Base-by-base conservation (phyloP, 805 yeast genomes). In the Metschnikowia bowlesiae region DNA sequence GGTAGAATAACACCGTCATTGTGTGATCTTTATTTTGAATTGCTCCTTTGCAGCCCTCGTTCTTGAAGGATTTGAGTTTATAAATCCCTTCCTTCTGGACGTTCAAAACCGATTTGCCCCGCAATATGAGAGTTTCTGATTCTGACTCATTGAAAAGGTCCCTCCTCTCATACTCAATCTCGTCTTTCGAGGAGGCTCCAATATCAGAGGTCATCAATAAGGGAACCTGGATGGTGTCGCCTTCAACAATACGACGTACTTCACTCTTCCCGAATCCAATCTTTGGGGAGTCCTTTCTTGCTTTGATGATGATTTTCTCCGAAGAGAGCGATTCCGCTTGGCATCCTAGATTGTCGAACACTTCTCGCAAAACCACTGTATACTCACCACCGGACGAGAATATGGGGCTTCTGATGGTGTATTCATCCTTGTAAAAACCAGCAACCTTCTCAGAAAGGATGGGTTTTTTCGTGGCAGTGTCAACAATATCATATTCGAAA, bases 331-430 rank as follows among this genome's bases (percentile, higher is more conserved):
- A 68, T 10, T 80, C 81, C n/a, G 88, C 92, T 18, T 78, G 75
- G 68, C 99, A 94, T 0, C 84, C 83, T 9, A 87, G 80, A n/a
- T 80, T 76, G 63, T 94, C 99, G 22, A 76, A 76, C 2, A 88
- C 81, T 9, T 87, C 77, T 2, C 80, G 75, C 53, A 94, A 63
- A 1, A 82, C 74, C 1, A 92, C 66, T 28, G 78, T 76, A 63
- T 82, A 90, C n/a, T 79, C 76, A 4, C 97, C 96, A 18, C 96
- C 96, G 22, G 72, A 68, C 2, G 65, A 64, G 47, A 87, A 75
- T 1, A 68, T 61, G 0, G 88, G 85, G 0, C 89, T 80, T 8
- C 64, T 57, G n/a, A 89, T 74, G 0, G 61, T 57, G 49, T 74
- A 73, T 1, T 57, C 54, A 49, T 70, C 63, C 0, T 62, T 42